A percentile compares a stretch with the other conserved stretches of the same genome.
Conservation (phyloP, 768 basidiomycete species). For the Butyriboletus loyo region DNA sequence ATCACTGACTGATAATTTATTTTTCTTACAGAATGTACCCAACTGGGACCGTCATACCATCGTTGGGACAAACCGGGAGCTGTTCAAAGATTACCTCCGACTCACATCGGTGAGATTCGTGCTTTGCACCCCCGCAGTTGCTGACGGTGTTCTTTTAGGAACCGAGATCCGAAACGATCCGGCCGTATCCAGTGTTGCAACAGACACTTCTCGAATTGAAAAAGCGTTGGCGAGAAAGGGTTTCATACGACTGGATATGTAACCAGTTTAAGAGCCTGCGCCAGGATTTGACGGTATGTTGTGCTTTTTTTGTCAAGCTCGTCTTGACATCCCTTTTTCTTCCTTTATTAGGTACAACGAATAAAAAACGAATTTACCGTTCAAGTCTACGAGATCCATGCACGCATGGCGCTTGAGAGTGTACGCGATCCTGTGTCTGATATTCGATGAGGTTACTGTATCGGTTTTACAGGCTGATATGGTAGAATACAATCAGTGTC, state of each 20-base stretch:
- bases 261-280: constrained; percentile 97
- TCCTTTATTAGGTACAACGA: constrained; percentile 76
- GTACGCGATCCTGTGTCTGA: constrained; percentile 41
- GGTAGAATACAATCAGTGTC: constrained; percentile 99
- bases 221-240: constrained; percentile 78
- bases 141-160: constrained; percentile 52
- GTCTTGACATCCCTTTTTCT: constrained; percentile 8
- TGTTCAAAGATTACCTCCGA: constrained; percentile 96
- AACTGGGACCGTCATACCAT: constrained; percentile 97
- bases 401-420: constrained; percentile 91
- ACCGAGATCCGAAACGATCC: constrained; percentile 91
- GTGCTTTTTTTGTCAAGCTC: neutral
- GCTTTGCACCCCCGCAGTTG: neutral
- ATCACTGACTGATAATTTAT: constrained; percentile 6
- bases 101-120: constrained; percentile 72
- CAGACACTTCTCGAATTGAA: constrained; percentile 86
- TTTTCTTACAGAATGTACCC: constrained; percentile 74
- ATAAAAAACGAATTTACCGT: constrained; percentile 99
- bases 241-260: constrained; percentile 84
- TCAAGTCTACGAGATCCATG: constrained; percentile 97
- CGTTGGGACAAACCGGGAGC: constrained; percentile 81
- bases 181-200: constrained; percentile 81
- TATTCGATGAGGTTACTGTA: constrained; percentile 13
- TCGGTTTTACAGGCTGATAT: constrained; percentile 72
- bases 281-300: constrained; percentile 92